Evolutionary conservation across 1,284 basidiomycete species (phyloP).

Genomic region (Cystobasidium slooffiae): DNA sequence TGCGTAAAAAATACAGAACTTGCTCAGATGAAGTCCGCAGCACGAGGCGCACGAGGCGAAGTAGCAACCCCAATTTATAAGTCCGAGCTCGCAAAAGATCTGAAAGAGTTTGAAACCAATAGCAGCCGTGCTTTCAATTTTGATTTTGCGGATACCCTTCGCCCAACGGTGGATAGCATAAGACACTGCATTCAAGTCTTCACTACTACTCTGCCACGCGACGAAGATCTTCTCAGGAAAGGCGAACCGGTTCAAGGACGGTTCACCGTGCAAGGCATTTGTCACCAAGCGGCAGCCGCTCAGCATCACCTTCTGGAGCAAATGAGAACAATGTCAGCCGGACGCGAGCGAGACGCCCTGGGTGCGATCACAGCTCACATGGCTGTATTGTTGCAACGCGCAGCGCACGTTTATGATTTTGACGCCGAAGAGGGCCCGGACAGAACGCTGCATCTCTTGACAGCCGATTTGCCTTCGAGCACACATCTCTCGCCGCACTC

Average conservation of each 20-base stretch:
- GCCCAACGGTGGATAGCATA: constrained; percentile 59
- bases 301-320: background rate
- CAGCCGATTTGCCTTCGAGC: background rate
- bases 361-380: background rate
- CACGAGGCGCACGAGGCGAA: constrained; percentile 52
- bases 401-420: background rate
- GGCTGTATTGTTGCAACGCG: constrained; percentile 11
- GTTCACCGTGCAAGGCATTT: too few species aligned
- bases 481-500: constrained; percentile 7
- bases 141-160: background rate
- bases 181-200: background rate
- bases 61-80: constrained; percentile 61
- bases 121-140: constrained; percentile 10
- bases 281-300: too few species aligned
- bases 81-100: constrained; percentile 58
- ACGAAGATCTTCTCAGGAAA: background rate
- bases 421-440: background rate
- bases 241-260: background rate
- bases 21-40: constrained; percentile 55
- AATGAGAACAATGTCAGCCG: background rate
- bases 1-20: constrained; percentile 88
- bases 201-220: too few species aligned
- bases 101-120: constrained; percentile 54
- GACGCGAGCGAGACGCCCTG: too few species aligned
- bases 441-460: background rate